phyloP scores from a whole-genome alignment of 192 early-diverging fungal species.

The Dimargaris cristalligena region DNA sequence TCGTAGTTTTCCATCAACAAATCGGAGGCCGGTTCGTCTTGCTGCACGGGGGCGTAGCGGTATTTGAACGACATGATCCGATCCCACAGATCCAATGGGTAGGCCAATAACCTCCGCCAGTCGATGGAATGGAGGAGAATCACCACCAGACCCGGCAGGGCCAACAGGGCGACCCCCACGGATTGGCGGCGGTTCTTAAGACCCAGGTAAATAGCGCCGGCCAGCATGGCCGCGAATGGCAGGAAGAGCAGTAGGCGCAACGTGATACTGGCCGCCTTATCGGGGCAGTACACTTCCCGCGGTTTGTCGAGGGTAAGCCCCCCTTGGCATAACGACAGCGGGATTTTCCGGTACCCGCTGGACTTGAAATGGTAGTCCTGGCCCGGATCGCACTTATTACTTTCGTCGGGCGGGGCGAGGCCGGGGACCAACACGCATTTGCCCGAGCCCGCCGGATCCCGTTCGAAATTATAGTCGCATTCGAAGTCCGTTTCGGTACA shows the following conservation, averaged over 20 bases:
- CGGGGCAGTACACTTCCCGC: constrained; percentile 48
- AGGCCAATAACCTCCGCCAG: background rate
- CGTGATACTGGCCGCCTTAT: constrained; percentile 25
- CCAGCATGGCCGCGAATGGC: constrained; percentile 16
- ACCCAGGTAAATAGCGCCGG: background rate
- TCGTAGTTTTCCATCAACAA: constrained; percentile 7
- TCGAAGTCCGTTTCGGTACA: constrained; percentile 73
- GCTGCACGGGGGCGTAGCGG: constrained; percentile 1
- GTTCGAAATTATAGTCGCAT: constrained; percentile 78
- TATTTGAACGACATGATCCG: background rate
- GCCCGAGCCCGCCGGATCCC: constrained; percentile 28
- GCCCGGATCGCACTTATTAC: constrained; percentile 35
- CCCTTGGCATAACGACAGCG: constrained; percentile 64
- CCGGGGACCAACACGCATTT: constrained; percentile 48
- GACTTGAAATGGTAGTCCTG: constrained; percentile 51
- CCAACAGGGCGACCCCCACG: background rate
- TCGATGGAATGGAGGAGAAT: background rate
- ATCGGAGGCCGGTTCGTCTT: background rate
- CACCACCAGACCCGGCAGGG: background rate
- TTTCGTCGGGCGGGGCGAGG: constrained; percentile 31
- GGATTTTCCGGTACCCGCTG: constrained; percentile 76
- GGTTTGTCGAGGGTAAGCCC: constrained; percentile 40
- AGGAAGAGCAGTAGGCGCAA: constrained; percentile 22
- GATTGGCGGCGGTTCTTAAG: background rate
- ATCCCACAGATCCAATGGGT: background rate